Percentiles rank a stretch among this genome's conserved stretches.
Evolutionary conservation across 1,284 basidiomycete species (phyloP).

Genomic region (Pseudozyma sp.): DNA sequence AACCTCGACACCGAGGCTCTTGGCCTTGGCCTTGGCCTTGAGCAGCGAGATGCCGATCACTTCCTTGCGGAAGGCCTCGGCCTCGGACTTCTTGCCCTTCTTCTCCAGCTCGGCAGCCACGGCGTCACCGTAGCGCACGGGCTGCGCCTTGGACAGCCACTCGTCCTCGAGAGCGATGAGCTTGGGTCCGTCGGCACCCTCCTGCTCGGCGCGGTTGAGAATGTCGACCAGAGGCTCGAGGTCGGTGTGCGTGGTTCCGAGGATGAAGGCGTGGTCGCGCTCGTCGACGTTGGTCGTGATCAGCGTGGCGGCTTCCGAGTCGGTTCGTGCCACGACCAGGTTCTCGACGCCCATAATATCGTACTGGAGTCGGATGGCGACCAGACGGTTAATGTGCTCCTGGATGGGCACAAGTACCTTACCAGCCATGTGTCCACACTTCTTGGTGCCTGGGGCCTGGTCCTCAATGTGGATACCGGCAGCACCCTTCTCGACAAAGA

Average conservation of each 20-base stretch:
- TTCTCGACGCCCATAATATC: constrained; percentile 84
- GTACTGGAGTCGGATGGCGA: constrained; percentile 81
- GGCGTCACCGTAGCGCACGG: constrained; percentile 82
- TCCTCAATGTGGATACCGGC: constrained; percentile 91
- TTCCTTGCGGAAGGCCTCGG: constrained; percentile 75
- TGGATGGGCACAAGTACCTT: constrained; percentile 78
- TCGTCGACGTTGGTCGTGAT: constrained; percentile 97
- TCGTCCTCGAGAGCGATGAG: constrained; percentile 88
- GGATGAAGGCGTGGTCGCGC: constrained; percentile 95
- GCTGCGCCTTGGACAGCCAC: constrained; percentile 82
- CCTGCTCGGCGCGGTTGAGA: constrained; percentile 84
- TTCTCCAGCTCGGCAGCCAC: constrained; percentile 79
- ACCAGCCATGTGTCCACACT: constrained; percentile 77
- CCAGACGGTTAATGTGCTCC: constrained; percentile 82
- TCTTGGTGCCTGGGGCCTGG: constrained; percentile 85
- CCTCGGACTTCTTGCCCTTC: constrained; percentile 72
- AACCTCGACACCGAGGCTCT: constrained; percentile 79
- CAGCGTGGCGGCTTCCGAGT: constrained; percentile 91
- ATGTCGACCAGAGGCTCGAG: constrained; percentile 79
- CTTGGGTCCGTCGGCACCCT: constrained; percentile 81
- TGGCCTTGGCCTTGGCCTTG: constrained; percentile 80
- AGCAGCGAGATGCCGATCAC: constrained; percentile 78
- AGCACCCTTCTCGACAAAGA: constrained; percentile 90
- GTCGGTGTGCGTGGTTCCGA: constrained; percentile 84
- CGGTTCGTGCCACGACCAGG: constrained; percentile 80